A percentile compares a stretch with the other conserved stretches of the same genome.
Conservation (phyloP, 371 early-diverging fungal genomes). For the Massospora cicadina region DNA sequence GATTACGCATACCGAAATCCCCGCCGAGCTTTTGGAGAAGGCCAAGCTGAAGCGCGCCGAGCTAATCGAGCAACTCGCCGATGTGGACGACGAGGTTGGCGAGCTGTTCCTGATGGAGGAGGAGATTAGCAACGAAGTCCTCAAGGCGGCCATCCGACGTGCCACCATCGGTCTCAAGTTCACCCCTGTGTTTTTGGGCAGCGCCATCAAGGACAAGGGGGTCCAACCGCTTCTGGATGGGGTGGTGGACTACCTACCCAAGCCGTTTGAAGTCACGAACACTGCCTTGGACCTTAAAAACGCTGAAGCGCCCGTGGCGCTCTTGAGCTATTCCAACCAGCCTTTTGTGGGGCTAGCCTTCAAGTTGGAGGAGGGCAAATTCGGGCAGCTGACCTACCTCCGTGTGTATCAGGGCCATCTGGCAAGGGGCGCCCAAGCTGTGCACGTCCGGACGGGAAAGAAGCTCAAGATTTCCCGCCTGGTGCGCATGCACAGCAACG, state of each 20-base stretch:
- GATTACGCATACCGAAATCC: conserved; percentile 51
- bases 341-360: conserved; percentile 85
- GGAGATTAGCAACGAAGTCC: conserved; percentile 45
- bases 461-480: conserved; percentile 87
- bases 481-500: conserved; percentile 95
- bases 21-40: conserved; percentile 49
- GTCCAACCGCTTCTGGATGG: conserved; percentile 65
- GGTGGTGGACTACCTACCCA: conserved; percentile 52
- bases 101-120: conserved; percentile 66
- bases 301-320: conserved; percentile 40
- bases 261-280: conserved; percentile 56
- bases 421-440: conserved; percentile 66
- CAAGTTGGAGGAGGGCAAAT: conserved; percentile 88
- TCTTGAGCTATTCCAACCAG: conserved; percentile 33
- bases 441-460: conserved; percentile 83
- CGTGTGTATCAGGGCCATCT: conserved; percentile 91
- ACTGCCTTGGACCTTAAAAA: conserved; percentile 50
- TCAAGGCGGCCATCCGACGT: conserved; percentile 55
- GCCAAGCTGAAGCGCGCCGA: conserved; percentile 57
- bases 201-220: conserved; percentile 72
- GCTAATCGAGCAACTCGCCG: conserved; percentile 63
- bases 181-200: conserved; percentile 74
- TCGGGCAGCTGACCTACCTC: conserved; percentile 91
- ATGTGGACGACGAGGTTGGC: conserved; percentile 74
- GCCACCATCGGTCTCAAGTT: conserved; percentile 60